Evolutionary conservation across 495 filamentous ascomycete species (phyloP).

Genomic region (Jackrogersella multiformis): DNA sequence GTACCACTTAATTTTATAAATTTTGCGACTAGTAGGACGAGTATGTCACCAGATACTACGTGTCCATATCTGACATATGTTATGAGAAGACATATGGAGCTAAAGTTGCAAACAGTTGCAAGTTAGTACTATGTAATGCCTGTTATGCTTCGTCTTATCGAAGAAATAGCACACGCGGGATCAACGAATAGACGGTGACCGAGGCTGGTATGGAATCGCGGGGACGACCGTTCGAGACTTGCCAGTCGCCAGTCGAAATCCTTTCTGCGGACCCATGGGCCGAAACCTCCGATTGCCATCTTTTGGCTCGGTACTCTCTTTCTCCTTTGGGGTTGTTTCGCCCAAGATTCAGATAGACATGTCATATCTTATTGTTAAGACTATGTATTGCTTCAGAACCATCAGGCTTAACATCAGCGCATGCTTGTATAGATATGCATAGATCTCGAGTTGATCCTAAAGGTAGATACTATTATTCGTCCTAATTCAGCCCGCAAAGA

Average conservation of each 20-base stretch:
- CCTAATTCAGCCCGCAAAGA: neutral
- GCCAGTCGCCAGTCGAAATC: slow-evolving; percentile 22
- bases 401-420: slow-evolving; percentile 18
- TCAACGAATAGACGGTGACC: neutral
- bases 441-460: neutral
- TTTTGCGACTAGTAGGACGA: neutral
- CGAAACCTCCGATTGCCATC: slow-evolving; percentile 41
- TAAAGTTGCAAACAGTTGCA: neutral
- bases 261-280: slow-evolving; percentile 40
- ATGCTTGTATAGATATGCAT: neutral
- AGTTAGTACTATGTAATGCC: neutral
- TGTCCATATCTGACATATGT: neutral
- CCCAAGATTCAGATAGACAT: slow-evolving; percentile 27
- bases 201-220: neutral
- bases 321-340: slow-evolving; percentile 22
- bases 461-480: neutral
- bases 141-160: neutral
- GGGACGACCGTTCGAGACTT: slow-evolving; percentile 21
- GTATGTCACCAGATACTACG: neutral
- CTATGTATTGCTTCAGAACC: neutral
- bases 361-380: slow-evolving; percentile 9
- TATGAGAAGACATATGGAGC: neutral
- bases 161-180: slow-evolving; percentile 4
- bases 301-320: slow-evolving; percentile 35
- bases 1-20: neutral